Percentiles rank a stretch among this genome's conserved stretches.
Conservation (phyloP, 306 rosid species). For the Begonia masoniana region DNA sequence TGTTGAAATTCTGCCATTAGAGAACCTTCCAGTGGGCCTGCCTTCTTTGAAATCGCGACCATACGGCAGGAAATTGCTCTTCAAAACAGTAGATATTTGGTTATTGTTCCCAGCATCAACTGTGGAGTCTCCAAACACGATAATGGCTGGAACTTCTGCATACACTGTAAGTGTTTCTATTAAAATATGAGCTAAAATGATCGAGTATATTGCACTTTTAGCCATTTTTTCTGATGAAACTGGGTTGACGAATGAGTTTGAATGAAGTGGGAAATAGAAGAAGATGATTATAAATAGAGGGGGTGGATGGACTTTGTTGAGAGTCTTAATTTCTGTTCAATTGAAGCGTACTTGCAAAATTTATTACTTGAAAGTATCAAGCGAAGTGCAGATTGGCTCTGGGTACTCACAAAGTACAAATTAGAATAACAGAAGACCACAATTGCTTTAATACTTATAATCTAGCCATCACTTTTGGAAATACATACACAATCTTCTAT, state of each 20-base stretch:
- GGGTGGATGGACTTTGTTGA: background rate
- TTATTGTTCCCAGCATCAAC: conserved; percentile 62
- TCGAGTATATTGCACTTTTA: background rate
- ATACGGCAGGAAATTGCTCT: conserved; percentile 38
- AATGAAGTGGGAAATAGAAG: background rate
- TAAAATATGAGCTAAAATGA: conserved; percentile 11
- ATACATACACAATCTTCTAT: no score
- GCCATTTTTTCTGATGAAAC: background rate
- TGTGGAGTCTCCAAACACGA: conserved; percentile 53
- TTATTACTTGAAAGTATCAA: background rate
- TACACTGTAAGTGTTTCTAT: conserved; percentile 5
- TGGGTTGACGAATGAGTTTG: background rate
- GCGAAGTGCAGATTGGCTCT: background rate
- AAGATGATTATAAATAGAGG: background rate
- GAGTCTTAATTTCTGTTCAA: background rate
- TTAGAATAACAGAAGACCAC: no score
- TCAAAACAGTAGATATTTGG: conserved; percentile 31
- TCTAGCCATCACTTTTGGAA: no score
- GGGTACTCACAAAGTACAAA: background rate
- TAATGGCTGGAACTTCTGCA: conserved; percentile 26
- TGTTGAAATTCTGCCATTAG: conserved; percentile 35
- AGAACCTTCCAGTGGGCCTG: conserved; percentile 41
- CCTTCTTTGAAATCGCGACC: conserved; percentile 34
- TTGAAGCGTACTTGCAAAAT: background rate
- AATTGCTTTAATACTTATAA: no score